Percentiles rank a stretch among this genome's conserved stretches.
Evolutionary conservation across 495 filamentous ascomycete species (phyloP).

Genomic region (Neurospora sp.): DNA sequence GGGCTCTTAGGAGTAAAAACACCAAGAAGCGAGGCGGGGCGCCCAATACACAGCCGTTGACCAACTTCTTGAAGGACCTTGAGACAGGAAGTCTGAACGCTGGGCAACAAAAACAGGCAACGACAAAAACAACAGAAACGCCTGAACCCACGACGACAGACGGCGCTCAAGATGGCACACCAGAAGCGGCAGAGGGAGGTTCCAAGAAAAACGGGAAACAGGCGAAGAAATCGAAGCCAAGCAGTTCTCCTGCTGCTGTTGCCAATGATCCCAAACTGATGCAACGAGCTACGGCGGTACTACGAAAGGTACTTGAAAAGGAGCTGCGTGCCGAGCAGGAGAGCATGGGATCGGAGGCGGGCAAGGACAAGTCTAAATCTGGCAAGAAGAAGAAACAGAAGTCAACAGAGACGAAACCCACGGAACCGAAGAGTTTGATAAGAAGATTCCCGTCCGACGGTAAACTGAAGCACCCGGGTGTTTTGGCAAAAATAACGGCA

Average conservation of each 20-base stretch:
- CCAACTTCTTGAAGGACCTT: background rate
- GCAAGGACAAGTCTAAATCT: background rate
- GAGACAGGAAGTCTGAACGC: background rate
- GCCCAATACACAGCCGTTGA: background rate
- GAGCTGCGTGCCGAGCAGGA: background rate
- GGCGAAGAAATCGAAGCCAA: slow-evolving; percentile 5
- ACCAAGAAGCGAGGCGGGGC: background rate
- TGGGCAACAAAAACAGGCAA: background rate
- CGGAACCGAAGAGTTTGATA: background rate
- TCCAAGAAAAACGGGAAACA: slow-evolving; percentile 9
- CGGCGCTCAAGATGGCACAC: background rate
- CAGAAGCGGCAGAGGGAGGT: background rate
- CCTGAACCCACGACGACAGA: background rate
- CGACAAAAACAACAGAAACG: background rate
- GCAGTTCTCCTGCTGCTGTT: background rate
- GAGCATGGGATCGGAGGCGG: background rate
- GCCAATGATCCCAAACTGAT: background rate
- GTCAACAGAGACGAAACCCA: background rate
- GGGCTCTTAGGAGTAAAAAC: background rate
- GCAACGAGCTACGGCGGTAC: background rate
- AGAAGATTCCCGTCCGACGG: background rate
- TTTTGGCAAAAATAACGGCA: background rate
- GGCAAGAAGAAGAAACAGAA: background rate
- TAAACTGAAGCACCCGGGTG: background rate
- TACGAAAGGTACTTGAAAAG: background rate